phyloP scores from a whole-genome alignment of 176 grass and related monocot genomes.

The Juncus effusus region DNA sequence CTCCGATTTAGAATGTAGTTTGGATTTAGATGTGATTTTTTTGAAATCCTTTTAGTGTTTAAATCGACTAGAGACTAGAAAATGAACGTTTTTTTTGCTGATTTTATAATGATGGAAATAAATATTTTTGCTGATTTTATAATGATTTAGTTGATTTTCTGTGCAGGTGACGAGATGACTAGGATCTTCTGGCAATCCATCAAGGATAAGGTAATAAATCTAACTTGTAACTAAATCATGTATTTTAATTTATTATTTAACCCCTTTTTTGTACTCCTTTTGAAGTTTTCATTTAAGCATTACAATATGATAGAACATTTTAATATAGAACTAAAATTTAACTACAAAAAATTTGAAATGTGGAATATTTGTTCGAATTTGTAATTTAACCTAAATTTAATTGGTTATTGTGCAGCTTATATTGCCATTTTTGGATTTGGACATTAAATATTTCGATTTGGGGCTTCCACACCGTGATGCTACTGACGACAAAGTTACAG shows the following conservation, averaged over 20 bases:
- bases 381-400: not conserved
- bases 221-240: not conserved
- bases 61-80: too few species aligned
- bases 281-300: too few species aligned
- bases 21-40: constrained; percentile 9
- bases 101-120: not conserved
- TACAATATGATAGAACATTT: too few species aligned
- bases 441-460: constrained; percentile 96
- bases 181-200: constrained; percentile 92
- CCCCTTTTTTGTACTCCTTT: not conserved
- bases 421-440: constrained; percentile 85
- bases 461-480: constrained; percentile 76
- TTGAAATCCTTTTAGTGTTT: not conserved
- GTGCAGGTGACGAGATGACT: constrained; percentile 92
- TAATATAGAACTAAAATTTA: too few species aligned
- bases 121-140: constrained; percentile 8
- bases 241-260: not conserved
- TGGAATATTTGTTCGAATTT: too few species aligned
- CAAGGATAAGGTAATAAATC: constrained; percentile 71
- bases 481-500: constrained; percentile 90
- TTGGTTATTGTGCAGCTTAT: constrained; percentile 59
- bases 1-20: not conserved
- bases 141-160: not conserved
- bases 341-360: too few species aligned
- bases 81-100: not conserved